Base-by-base conservation (phyloP, 208 protist species). In the Acanthamoeba healyi region DNA sequence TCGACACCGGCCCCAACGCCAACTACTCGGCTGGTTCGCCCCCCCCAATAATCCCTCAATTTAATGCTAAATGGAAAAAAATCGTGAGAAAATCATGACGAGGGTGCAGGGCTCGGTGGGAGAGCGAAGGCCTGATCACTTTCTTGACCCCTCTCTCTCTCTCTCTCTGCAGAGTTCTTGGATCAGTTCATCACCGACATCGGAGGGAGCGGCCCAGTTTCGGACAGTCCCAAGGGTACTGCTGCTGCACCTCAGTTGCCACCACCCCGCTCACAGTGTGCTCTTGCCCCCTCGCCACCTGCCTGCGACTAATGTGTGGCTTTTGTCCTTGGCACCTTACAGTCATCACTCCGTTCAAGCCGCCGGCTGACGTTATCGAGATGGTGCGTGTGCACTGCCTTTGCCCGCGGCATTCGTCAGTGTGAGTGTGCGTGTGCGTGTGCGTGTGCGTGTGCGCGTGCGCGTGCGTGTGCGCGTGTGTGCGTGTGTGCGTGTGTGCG, bases 171-270 rank as follows among this genome's bases (percentile, higher is more conserved):
- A 74, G 36, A 74, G 65, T 74, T 74, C 40, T 74, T 74, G 65
- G 65, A 74, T 74, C 65, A 40, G 24, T 74, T 74, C 65, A 74
- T 74, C 65, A 74, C 65, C 15, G 65, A 40, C 22, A 74, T 74
- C 12, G 65, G 65, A 6, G 65, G 65, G 29, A 74, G 29, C 36
- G 65, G 65, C 12, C 32, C 65, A 10, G 65, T 74, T 32, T 32
- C 65, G 10, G 65, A 74, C 14, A 74, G 65, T 42, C 0, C 29
- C 15, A 15, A n/a, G 36, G 65, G 65, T 74, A 40, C 65, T n/a
- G n/a, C 29, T 38, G 12, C 56, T 63, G 56, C 15, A 7, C 56
- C 15, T n/a, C 2, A 24, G n/a, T n/a, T n/a, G n/a, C n/a, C n/a
- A n/a, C n/a, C n/a, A n/a, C n/a, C n/a, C n/a, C n/a, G n/a, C n/a